These are phyloP conservation scores for Fusarium xyrophilum DNA, from an alignment of 2,329 filamentous ascomycete species.

Conservation along the genomic window DNA sequence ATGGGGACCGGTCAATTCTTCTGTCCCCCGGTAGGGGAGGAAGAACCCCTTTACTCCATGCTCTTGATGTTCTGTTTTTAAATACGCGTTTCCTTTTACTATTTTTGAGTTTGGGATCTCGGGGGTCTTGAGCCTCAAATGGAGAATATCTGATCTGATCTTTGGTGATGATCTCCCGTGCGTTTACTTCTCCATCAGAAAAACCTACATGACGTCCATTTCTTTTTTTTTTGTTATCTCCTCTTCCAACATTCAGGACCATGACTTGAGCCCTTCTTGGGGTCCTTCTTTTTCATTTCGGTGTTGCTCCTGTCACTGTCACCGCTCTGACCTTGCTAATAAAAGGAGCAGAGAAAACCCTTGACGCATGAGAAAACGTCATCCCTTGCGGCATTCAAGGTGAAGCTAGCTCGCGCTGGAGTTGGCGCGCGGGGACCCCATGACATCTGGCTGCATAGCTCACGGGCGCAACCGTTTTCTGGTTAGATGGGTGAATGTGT, in stretches of 20 bases:
- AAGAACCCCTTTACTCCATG: not conserved
- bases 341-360: constrained; percentile 15
- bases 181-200: constrained; percentile 22
- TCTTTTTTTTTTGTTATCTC: not conserved
- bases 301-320: constrained; percentile 26
- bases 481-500: constrained; percentile 2
- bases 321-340: not conserved
- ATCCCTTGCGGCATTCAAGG: constrained; percentile 2
- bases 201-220: constrained; percentile 3
- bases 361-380: constrained; percentile 29
- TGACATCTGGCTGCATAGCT: constrained; percentile 34
- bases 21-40: too few species aligned
- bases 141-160: constrained; percentile 12
- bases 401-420: constrained; percentile 5
- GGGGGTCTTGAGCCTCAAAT: constrained; percentile 25
- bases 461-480: not conserved
- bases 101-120: constrained; percentile 4
- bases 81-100: not conserved
- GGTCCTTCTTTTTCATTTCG: not conserved
- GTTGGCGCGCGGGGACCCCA: constrained; percentile 16
- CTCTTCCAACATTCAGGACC: not conserved
- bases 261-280: not conserved
- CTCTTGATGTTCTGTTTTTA: not conserved
- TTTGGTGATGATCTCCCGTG: constrained; percentile 36
- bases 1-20: too few species aligned